phyloP scores from a whole-genome alignment of 345 rosid genomes.

The Citrus unshiu region DNA sequence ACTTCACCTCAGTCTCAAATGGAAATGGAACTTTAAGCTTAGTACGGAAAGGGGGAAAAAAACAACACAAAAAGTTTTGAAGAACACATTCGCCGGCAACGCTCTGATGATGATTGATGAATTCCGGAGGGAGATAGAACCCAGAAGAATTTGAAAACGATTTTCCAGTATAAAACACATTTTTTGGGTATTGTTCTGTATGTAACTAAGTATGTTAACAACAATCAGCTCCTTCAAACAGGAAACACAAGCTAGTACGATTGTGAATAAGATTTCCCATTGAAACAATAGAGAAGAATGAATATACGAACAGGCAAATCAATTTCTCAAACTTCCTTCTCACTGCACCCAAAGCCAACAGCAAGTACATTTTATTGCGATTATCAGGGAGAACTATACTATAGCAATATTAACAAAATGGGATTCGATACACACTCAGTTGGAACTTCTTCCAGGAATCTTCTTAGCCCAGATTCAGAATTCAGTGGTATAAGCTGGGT shows the following conservation, averaged over 20 bases:
- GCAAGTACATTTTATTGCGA: slow-evolving; percentile 11
- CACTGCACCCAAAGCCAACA: slow-evolving; percentile 3
- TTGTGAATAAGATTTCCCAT: not conserved
- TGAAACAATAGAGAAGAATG: not conserved
- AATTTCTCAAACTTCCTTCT: slow-evolving; percentile 18
- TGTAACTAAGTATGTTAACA: not conserved
- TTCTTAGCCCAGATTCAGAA: slow-evolving; percentile 7
- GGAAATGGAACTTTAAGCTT: no score
- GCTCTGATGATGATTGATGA: not conserved
- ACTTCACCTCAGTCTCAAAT: no score
- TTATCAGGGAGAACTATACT: slow-evolving; percentile 2
- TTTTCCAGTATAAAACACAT: not conserved
- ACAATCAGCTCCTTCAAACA: slow-evolving; percentile 2
- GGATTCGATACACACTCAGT: not conserved
- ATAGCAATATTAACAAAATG: slow-evolving; percentile 32
- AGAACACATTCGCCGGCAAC: not conserved
- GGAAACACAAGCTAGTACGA: not conserved
- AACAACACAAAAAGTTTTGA: no score
- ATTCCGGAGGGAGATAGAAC: not conserved
- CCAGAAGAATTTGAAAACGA: not conserved
- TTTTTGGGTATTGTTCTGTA: not conserved
- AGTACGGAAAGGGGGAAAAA: no score
- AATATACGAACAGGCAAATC: slow-evolving; percentile 9
- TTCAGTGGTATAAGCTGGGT: slow-evolving; percentile 1
- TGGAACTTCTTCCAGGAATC: slow-evolving; percentile 2